Conservation (phyloP, 176 grass and related monocot genomes). For the Panicum miliaceum region DNA sequence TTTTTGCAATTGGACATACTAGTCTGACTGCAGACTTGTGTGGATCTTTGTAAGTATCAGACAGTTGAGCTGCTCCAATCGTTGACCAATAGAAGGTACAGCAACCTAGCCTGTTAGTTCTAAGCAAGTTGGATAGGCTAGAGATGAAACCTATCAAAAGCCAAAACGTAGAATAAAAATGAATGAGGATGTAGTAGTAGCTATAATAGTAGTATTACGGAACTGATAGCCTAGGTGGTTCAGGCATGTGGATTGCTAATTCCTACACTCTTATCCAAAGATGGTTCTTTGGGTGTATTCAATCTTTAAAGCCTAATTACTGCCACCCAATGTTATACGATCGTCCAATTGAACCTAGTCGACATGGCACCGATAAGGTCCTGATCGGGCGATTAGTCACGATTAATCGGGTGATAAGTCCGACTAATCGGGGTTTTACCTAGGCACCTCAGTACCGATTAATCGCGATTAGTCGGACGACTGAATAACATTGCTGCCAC, state of each 20-base stretch:
- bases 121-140: not conserved
- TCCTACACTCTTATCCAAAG: not conserved
- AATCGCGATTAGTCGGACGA: too few species aligned
- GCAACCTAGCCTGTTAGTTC: not conserved
- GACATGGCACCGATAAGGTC: too few species aligned
- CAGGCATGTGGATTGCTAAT: not conserved
- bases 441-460: too few species aligned
- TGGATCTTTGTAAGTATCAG: not conserved
- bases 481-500: not conserved
- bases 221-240: conserved; percentile 5
- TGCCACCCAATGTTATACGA: too few species aligned
- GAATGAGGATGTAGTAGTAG: not conserved
- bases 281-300: not conserved
- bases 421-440: too few species aligned
- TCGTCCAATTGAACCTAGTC: too few species aligned
- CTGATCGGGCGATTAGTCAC: too few species aligned
- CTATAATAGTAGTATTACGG: not conserved
- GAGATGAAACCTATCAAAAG: not conserved
- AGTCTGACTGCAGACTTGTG: conserved; percentile 19
- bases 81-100: not conserved
- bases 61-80: conserved; percentile 23
- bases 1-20: conserved; percentile 17
- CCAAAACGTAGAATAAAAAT: not conserved
- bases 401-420: too few species aligned
- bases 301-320: conserved; percentile 11